Percentiles rank a stretch among this genome's conserved stretches.
These are phyloP conservation scores for Pseudocercospora cruenta DNA, from an alignment of 2,329 filamentous ascomycete genomes.

Conservation along the genomic window DNA sequence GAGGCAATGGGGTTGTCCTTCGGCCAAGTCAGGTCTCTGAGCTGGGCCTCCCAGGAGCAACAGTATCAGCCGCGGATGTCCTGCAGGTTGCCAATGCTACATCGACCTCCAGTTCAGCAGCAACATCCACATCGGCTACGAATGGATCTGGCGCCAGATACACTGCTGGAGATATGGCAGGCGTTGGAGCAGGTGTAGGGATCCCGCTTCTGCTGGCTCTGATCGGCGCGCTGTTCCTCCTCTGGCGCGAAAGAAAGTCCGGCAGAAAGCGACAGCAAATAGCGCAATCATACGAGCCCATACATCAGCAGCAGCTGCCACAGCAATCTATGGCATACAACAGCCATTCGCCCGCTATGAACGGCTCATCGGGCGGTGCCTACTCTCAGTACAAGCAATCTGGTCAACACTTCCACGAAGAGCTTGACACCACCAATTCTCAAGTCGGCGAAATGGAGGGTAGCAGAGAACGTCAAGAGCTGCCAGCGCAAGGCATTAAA, in stretches of 20 bases:
- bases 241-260: not conserved
- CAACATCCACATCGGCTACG: too few relatives aligned
- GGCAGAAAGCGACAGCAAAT: not conserved
- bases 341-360: not conserved
- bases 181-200: not conserved
- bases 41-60: not conserved
- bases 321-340: not conserved
- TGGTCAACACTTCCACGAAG: not conserved
- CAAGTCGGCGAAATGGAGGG: not conserved
- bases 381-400: not conserved
- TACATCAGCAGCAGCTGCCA: not conserved
- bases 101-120: not conserved
- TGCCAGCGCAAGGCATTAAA: not conserved
- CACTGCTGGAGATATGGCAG: not conserved
- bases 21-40: not conserved
- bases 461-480: not conserved
- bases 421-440: not conserved
- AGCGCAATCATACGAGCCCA: not conserved
- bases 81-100: too few relatives aligned
- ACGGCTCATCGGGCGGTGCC: too few relatives aligned
- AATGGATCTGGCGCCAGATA: too few relatives aligned
- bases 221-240: not conserved
- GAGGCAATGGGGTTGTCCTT: not conserved
- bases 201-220: not conserved
- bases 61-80: not conserved